Conservation (phyloP, 2,329 filamentous ascomycete genomes). For the Colletotrichum sp. region DNA sequence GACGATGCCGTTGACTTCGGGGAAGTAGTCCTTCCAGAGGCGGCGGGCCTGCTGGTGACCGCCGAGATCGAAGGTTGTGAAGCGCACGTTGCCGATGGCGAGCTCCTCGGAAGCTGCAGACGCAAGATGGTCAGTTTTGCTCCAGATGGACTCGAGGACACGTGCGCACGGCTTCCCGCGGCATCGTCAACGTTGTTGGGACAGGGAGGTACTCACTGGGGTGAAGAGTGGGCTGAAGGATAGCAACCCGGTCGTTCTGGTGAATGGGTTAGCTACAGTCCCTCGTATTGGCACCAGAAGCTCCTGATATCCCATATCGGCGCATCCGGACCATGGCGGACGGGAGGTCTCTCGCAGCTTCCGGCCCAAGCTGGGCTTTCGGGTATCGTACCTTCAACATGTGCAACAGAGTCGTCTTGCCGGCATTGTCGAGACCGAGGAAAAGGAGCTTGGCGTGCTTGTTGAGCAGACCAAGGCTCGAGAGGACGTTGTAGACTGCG, state of each 20-base stretch:
- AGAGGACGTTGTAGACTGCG: conserved; percentile 84
- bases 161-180: conserved; percentile 20
- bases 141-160: conserved; percentile 24
- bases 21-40: conserved; percentile 97
- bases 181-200: not conserved
- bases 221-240: conserved; percentile 89
- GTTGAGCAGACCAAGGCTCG: conserved; percentile 86
- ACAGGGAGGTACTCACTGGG: conserved; percentile 68
- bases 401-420: conserved; percentile 92
- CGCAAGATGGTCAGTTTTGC: conserved; percentile 16
- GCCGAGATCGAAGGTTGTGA: conserved; percentile 93
- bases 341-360: not conserved
- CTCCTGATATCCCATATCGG: not conserved
- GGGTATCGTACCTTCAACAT: conserved; percentile 82
- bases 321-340: not conserved
- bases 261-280: not conserved
- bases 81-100: conserved; percentile 90
- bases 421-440: conserved; percentile 91
- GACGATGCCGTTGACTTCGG: conserved; percentile 94
- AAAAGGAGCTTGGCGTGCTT: conserved; percentile 96
- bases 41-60: conserved; percentile 94
- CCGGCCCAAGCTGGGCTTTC: not conserved
- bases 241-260: conserved; percentile 90
- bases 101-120: conserved; percentile 83
- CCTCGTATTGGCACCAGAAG: conserved; percentile 26